Base-by-base conservation (phyloP, 352 stramenopile species). In the Phytophthora cajani region DNA sequence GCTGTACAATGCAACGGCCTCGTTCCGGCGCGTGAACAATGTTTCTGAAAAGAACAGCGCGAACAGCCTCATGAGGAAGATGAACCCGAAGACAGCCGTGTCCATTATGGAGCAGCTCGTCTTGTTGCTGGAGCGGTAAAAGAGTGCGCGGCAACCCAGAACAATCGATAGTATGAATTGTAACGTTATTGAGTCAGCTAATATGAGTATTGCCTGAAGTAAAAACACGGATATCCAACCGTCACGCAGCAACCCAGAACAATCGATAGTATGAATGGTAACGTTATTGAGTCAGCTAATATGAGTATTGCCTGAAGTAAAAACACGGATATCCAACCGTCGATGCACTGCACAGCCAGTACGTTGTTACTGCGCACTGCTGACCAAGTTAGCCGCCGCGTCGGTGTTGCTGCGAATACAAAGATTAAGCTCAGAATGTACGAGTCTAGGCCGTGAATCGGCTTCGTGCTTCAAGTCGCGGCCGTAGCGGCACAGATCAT, bases 71-170 rank as follows among this genome's bases (percentile, higher is more conserved):
- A 81, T 88, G 79, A 75, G 74, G 62, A 89, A 88, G 67, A 85
- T 91, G 74, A 87, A 89, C 74, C 85, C 85, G 19, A 90, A 89
- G 71, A 81, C 75, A 17, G 85, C 80, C 14, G 74, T 89, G 4
- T 68, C 77, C 2, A 78, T 90, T 44, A 79, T 89, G 67, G 63
- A 71, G 47, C 75, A 90, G 55, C 62, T 92, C 46, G 70, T 85
- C n/a, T 68, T 63, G 33, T 51, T 88, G 55, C 58, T 84, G 47
- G 67, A 89, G 57, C 75, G 68, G 61, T 66, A 54, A 72, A 21
- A 42, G 36, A 16, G 36, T 44, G 3, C 0, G 4, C 2, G n/a
- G 36, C 36, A 30, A 17, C 36, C 36, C 11, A 44, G 30, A 36
- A 7, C n/a, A 44, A 44, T 17, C 4, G 38, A 8, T 17, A 44